Base-by-base conservation (phyloP, 2,329 filamentous ascomycete species). In the Arthrobotrys conoides region DNA sequence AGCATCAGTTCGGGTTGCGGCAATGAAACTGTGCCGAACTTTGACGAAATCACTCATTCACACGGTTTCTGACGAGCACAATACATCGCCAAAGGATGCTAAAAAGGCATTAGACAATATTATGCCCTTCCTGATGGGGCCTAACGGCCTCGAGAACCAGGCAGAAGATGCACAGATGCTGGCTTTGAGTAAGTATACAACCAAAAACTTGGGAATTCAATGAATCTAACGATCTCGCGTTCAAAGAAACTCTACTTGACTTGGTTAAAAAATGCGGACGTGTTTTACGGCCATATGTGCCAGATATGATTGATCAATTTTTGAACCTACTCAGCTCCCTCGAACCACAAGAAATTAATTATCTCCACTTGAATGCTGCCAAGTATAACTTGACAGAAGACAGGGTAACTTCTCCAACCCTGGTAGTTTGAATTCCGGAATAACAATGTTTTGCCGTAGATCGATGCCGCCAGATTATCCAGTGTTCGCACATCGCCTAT, bases 211-310 rank as follows among this genome's bases (percentile, higher is more conserved):
- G 63, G 71, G 65, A 0, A 5, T 66, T 36, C 1, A 22, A 20
- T 53, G 30, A 5, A 12, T 36, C 64, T 71, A 16, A 72, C 51
- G 5, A 27, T 20, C 33, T 36, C 30, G 0, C 57, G 20, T 59
- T 30, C 16, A 33, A 36, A 80, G 71, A 91, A 20, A 97, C 95
- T 0, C 88, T 99, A 0, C 87, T 97, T 65, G 91, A 97, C 80
- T 92, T 98, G 77, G 91, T 96, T 79, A 97, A 97, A 85, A 94
- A 94, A 82, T 92, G 93, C 53, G 92, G 92, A n/a, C 90, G 90
- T 66, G 88, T 91, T 1, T 86, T 99, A 14, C 89, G 91, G 49
- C 91, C 92, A 0, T 97, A 94, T 84, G 91, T 97, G 24, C 90
- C 94, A 0, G 89, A 90, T 55, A 91, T 99, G 73, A 88, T 97